Evolutionary conservation across 768 basidiomycete genomes (phyloP).

Genomic region (Suillus fuscotomentosus): DNA sequence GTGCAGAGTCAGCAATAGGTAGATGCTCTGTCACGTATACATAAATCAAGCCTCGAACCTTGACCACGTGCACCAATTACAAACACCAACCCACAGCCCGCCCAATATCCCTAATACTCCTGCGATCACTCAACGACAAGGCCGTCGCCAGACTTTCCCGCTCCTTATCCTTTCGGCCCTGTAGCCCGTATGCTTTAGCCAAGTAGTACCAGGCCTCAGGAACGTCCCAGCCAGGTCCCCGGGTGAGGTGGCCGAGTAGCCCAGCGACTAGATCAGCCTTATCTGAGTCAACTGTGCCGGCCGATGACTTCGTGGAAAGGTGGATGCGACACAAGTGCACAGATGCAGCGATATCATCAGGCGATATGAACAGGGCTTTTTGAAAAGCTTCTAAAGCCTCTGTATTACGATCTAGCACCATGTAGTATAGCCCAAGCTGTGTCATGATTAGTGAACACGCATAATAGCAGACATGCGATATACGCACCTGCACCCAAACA

Average conservation of each 20-base stretch:
- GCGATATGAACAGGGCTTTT: constrained; percentile 87
- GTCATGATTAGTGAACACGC: background rate
- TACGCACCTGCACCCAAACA: constrained; percentile 90
- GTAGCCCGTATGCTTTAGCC: constrained; percentile 75
- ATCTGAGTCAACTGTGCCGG: constrained; percentile 25
- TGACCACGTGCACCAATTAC: constrained; percentile 22
- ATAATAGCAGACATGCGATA: background rate
- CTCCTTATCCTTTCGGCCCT: constrained; percentile 68
- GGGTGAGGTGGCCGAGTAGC: constrained; percentile 72
- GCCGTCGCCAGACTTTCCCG: constrained; percentile 74
- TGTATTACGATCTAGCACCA: constrained; percentile 53
- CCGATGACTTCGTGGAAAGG: constrained; percentile 36
- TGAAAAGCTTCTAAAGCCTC: constrained; percentile 76
- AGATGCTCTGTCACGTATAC: background rate
- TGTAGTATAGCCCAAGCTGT: constrained; percentile 75
- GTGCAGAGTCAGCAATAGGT: background rate
- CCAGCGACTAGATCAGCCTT: constrained; percentile 83
- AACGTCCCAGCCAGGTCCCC: constrained; percentile 84
- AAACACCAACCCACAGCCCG: constrained; percentile 70
- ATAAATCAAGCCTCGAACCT: background rate
- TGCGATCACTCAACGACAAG: constrained; percentile 56
- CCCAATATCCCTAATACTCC: constrained; percentile 63
- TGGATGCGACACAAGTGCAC: constrained; percentile 80
- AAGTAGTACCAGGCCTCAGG: constrained; percentile 96
- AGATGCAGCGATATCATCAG: constrained; percentile 73